Evolutionary conservation across 257 asterid species (phyloP).

Genomic region (Solanum lycopersicoides): DNA sequence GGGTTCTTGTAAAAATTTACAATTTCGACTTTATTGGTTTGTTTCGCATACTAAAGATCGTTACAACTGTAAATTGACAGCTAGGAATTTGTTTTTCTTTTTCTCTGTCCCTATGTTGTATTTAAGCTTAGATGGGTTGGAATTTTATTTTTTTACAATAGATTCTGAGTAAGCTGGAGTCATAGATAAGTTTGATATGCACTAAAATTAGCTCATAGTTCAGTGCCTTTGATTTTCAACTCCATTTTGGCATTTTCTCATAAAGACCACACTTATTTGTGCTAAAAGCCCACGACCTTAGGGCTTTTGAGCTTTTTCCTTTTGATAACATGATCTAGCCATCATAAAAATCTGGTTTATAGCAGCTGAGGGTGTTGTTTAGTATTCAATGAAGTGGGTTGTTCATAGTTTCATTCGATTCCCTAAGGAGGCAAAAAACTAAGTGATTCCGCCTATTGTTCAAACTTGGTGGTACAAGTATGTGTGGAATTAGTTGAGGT

Average conservation of each 20-base stretch:
- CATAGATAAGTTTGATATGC: background rate
- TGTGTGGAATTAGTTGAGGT: background rate
- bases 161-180: background rate
- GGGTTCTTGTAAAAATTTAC: background rate
- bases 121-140: background rate
- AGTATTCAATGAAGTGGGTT: background rate
- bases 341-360: background rate
- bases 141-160: background rate
- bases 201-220: background rate
- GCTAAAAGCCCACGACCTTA: too few species aligned
- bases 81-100: background rate
- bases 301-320: background rate
- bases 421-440: background rate
- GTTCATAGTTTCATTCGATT: background rate
- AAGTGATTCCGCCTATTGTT: background rate
- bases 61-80: background rate
- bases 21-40: background rate
- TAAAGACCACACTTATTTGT: too few species aligned
- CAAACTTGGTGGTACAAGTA: background rate
- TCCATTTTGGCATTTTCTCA: too few species aligned
- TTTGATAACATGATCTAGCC: background rate
- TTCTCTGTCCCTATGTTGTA: background rate
- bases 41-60: background rate
- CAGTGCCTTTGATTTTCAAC: too few species aligned
- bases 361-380: background rate